Percentiles rank a stretch among this genome's conserved stretches.
These are phyloP conservation scores for Monosporascus sp. DNA, from an alignment of 2,329 filamentous ascomycete species.

Conservation along the genomic window DNA sequence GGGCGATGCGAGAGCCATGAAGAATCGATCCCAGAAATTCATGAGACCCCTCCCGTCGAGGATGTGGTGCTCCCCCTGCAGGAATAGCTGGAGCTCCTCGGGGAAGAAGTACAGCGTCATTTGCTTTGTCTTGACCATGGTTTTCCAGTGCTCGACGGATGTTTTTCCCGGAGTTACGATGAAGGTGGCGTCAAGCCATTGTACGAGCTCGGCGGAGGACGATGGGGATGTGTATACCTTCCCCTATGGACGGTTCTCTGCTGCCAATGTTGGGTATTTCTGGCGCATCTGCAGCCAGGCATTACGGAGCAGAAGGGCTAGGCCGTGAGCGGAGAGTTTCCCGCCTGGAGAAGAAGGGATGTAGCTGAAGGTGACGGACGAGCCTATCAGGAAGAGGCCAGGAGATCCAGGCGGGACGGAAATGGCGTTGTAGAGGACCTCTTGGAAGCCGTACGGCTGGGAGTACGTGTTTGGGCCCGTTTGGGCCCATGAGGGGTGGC, in stretches of 20 bases:
- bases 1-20: conserved; percentile 2
- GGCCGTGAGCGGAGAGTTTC: neutral
- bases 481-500: conserved; percentile 7
- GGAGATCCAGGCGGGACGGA: conserved; percentile 4
- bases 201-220: conserved; percentile 3
- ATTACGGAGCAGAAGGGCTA: conserved; percentile 2
- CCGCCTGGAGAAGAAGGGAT: neutral
- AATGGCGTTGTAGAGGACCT: conserved; percentile 10
- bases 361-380: conserved; percentile 5
- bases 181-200: conserved; percentile 6
- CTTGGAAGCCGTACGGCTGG: conserved; percentile 8
- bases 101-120: conserved; percentile 7
- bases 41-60: conserved; percentile 6
- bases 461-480: conserved; percentile 5
- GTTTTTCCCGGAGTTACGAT: conserved; percentile 5
- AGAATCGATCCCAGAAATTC: conserved; percentile 11
- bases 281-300: conserved; percentile 7
- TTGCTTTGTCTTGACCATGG: conserved; percentile 6
- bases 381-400: conserved; percentile 6
- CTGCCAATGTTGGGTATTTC: conserved; percentile 6
- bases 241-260: conserved; percentile 4
- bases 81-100: conserved; percentile 5
- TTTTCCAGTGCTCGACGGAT: conserved; percentile 3
- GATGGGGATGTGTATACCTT: conserved; percentile 7
- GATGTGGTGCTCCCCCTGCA: conserved; percentile 8